Base-by-base conservation (phyloP, 768 basidiomycete species). In the Lactifluus piperatus region DNA sequence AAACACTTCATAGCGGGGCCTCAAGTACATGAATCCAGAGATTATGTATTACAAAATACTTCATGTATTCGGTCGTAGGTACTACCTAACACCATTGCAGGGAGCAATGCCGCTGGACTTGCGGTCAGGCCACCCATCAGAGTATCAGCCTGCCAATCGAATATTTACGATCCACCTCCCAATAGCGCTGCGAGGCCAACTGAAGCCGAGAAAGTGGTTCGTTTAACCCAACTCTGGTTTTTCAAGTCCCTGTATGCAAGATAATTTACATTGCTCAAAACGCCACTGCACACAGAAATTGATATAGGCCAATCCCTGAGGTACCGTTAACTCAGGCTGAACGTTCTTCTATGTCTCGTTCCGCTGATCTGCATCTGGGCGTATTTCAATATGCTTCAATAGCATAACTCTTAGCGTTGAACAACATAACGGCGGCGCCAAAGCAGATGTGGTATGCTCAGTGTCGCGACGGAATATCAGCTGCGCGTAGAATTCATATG, bases 211-310 rank as follows among this genome's bases (percentile, higher is more conserved):
- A 81, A 81, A 10, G 89, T 78, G 7, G 75, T 69, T 18, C 82
- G 78, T 54, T 79, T 73, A 68, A 90, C 85, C 88, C 88, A 89
- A 3, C 64, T 70, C 1, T 80, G 77, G 34, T 71, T 70, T 61
- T 86, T 74, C 86, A 88, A 89, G 69, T 88, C 4, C 47, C 71
- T 67, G 69, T 86, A 90, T 0, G 77, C 75, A 57, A 79, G 71
- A 68, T 85, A 91, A 2, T 85, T 85, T 14, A 88, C 70, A 18
- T 77, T 69, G 3, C 84, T 82, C 29, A 90, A 67, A 13, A 90
- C 69, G 5, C 78, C 83, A 85, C 81, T 83, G 51, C n/a, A 27
- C 54, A 32, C 62, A 37, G 5, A 53, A 34, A 20, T 53, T 20
- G 27, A 29, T 30, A 7, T n/a, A 37, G 29, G 3, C 10, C 13